Base-by-base conservation (phyloP, 2,329 filamentous ascomycete species). In the Coniochaeta sp. region DNA sequence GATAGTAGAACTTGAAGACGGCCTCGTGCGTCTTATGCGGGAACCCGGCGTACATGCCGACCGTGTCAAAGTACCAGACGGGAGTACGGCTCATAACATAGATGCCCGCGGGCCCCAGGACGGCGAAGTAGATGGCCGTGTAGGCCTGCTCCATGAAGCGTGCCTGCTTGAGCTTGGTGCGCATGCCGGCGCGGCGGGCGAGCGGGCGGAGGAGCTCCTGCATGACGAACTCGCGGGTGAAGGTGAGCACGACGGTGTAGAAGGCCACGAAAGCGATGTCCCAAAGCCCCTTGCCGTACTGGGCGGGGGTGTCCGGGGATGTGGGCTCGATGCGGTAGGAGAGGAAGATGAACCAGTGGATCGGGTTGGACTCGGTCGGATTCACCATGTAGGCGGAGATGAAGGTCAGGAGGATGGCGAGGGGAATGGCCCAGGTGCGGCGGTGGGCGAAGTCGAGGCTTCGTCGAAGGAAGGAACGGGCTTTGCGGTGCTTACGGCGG, bases 91-190 rank as follows among this genome's bases (percentile, higher is more conserved):
- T 89, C 93, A 98, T 97, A 72, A 97, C 90, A 72, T 89, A 97
- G 69, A 97, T 74, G 59, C 93, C 93, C 60, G 87, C 88, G 1
- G 92, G 92, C 1, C 91, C 91, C 61, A 96, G 87, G 61, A 95
- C 72, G 52, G 76, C 85, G 74, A 96, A 96, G 81, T 98, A 97
- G 59, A 96, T 79, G 28, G 92, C 93, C 1, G 93, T 96, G 76
- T 98, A 98, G 70, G 89, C 86, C 76, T 98, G 93, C 75, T 98
- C 93, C 90, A 96, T 95, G 81, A 96, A 97, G 36, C 93, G 88
- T 17, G 88, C 84, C 70, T 95, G 91, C 78, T 96, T 97, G 64
- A 82, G 86, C 60, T 87, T 84, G 64, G 83, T 85, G 62, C 78
- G 81, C 69, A 97, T 86, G 17, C 90, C 89, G 59, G 80, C 86